A percentile compares a stretch with the other conserved stretches of the same genome.
These are phyloP conservation scores for Talaromyces rugulosus DNA, from an alignment of 2,329 filamentous ascomycete genomes.

Conservation along the genomic window DNA sequence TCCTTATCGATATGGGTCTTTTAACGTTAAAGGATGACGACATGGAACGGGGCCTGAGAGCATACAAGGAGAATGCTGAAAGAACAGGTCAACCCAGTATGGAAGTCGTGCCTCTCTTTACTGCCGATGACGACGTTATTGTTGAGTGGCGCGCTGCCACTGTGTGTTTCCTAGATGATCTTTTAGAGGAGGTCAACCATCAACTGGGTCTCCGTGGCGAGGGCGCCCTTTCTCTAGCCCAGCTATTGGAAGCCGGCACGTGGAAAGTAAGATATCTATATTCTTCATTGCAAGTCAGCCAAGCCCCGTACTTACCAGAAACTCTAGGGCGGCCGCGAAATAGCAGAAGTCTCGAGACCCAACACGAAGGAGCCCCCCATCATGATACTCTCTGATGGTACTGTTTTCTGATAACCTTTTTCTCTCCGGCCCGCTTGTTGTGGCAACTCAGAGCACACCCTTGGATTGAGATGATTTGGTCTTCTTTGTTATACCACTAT, in stretches of 20 bases:
- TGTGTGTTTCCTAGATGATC: conserved; percentile 68
- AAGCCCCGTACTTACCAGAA: conserved; percentile 28
- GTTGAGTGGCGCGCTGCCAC: conserved; percentile 76
- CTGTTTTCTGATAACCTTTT: conserved; percentile 66
- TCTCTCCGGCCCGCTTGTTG: background rate
- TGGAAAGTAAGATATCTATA: conserved; percentile 72
- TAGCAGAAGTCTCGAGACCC: conserved; percentile 89
- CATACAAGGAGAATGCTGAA: conserved; percentile 66
- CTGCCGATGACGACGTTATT: conserved; percentile 70
- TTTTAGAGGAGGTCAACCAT: conserved; percentile 65
- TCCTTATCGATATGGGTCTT: conserved; percentile 80
- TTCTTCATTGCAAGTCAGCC: background rate
- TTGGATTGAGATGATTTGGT: background rate
- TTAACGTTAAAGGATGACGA: conserved; percentile 70
- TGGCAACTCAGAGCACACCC: background rate
- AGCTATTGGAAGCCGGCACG: conserved; percentile 90
- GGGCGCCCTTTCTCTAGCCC: conserved; percentile 70
- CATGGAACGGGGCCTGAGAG: conserved; percentile 64
- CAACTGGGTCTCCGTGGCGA: conserved; percentile 64
- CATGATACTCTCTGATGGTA: conserved; percentile 92
- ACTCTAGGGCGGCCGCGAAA: conserved; percentile 77
- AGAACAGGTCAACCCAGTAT: conserved; percentile 67
- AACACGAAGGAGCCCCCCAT: conserved; percentile 97
- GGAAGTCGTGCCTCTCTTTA: conserved; percentile 71
- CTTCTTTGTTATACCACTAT: background rate